Percentiles rank a stretch among this genome's conserved stretches.
phyloP scores from a whole-genome alignment of 257 asterid species.

The Solanum neorickii region DNA sequence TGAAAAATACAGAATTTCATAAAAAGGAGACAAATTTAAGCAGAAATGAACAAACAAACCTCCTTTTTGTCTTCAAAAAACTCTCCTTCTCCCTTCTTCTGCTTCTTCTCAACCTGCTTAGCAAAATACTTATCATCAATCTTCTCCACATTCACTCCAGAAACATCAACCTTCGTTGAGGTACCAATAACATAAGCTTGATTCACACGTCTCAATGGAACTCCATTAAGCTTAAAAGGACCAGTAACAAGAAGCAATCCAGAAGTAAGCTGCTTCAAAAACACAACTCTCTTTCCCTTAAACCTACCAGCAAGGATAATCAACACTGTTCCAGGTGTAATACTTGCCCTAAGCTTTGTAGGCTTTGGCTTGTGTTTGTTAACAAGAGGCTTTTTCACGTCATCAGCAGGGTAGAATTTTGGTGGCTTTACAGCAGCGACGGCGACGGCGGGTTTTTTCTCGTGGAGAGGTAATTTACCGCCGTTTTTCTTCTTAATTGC shows the following conservation, averaged over 20 bases:
- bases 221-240: constrained; percentile 5
- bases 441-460: background rate
- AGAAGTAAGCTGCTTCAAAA: background rate
- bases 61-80: constrained; percentile 2
- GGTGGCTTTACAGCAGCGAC: background rate
- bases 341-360: background rate
- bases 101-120: constrained; percentile 4
- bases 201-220: constrained; percentile 4
- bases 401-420: constrained; percentile 3
- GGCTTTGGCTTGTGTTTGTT: background rate
- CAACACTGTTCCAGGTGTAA: constrained; percentile 1
- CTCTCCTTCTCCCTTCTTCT: constrained; percentile 8
- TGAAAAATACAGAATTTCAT: background rate
- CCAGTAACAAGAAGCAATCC: background rate
- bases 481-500: background rate
- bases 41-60: background rate
- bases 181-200: constrained; percentile 10
- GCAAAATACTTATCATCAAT: constrained; percentile 9
- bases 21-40: background rate
- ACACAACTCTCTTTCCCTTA: constrained; percentile 8
- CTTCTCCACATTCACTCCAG: constrained; percentile 4
- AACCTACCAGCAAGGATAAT: constrained; percentile 3
- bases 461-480: background rate
- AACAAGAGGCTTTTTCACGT: background rate
- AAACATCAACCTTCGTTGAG: constrained; percentile 1